Evolutionary conservation across 116 monocot genomes (phyloP).

Genomic region (Trichopus zeylanicus): DNA sequence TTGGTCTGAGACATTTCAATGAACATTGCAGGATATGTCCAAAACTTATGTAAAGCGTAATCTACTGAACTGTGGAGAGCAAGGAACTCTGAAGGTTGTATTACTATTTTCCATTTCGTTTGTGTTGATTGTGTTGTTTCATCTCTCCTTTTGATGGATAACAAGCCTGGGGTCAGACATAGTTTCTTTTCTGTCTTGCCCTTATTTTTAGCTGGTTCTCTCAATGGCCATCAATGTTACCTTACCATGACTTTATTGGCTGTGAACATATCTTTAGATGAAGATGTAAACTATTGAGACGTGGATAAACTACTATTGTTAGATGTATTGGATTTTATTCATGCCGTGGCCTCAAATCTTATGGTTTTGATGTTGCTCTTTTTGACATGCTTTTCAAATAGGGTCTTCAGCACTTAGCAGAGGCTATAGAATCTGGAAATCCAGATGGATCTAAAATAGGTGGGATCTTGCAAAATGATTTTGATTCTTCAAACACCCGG

Average conservation of each 20-base stretch:
- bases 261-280: too few species aligned
- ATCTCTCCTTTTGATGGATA: too few species aligned
- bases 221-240: too few species aligned
- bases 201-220: too few species aligned
- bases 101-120: not conserved
- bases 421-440: conserved; percentile 8
- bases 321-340: too few species aligned
- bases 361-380: not conserved
- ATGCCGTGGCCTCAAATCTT: too few species aligned
- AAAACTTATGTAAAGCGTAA: not conserved
- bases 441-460: not conserved
- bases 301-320: too few species aligned
- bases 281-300: too few species aligned
- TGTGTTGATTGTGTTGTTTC: too few species aligned
- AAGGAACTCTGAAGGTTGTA: not conserved
- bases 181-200: too few species aligned
- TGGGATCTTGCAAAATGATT: not conserved
- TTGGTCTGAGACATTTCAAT: not conserved
- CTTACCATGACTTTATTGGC: too few species aligned
- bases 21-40: not conserved
- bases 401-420: conserved; percentile 28
- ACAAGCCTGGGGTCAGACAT: too few species aligned
- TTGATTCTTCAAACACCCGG: not conserved
- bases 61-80: not conserved
- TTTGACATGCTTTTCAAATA: not conserved